Conservation (phyloP, 140 eudicot species). For the Anethum foeniculum region DNA sequence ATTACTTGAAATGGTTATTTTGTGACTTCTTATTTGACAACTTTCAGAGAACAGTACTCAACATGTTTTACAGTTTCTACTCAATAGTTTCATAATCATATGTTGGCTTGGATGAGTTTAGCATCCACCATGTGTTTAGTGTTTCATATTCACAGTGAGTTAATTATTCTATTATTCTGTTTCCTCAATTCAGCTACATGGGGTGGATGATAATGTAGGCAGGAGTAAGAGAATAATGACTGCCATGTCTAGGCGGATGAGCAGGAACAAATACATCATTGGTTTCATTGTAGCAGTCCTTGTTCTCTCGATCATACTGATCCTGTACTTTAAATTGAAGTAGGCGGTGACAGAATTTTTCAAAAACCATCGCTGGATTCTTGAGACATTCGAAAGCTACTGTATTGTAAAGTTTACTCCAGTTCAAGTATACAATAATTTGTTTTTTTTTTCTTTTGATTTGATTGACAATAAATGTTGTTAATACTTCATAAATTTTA, state of each 20-base stretch:
- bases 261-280: conserved; percentile 62
- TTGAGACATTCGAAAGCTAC: background rate
- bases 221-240: conserved; percentile 57
- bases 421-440: background rate
- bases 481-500: background rate
- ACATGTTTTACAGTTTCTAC: background rate
- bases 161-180: background rate
- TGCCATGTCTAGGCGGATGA: conserved; percentile 64
- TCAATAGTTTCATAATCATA: background rate
- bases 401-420: background rate
- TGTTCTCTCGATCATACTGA: conserved; percentile 37
- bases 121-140: background rate
- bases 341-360: background rate
- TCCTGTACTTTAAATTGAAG: conserved; percentile 44
- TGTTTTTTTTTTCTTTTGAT: background rate
- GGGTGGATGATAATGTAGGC: conserved; percentile 74
- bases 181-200: conserved; percentile 48
- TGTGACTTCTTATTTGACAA: background rate
- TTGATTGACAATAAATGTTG: background rate
- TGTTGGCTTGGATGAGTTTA: background rate
- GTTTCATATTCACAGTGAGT: background rate
- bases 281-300: conserved; percentile 41
- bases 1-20: background rate
- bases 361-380: background rate
- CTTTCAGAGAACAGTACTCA: background rate